Percentiles rank a stretch among this genome's conserved stretches.
These are phyloP conservation scores for Colletotrichum camelliae DNA, from an alignment of 2,329 filamentous ascomycete genomes.

Conservation along the genomic window DNA sequence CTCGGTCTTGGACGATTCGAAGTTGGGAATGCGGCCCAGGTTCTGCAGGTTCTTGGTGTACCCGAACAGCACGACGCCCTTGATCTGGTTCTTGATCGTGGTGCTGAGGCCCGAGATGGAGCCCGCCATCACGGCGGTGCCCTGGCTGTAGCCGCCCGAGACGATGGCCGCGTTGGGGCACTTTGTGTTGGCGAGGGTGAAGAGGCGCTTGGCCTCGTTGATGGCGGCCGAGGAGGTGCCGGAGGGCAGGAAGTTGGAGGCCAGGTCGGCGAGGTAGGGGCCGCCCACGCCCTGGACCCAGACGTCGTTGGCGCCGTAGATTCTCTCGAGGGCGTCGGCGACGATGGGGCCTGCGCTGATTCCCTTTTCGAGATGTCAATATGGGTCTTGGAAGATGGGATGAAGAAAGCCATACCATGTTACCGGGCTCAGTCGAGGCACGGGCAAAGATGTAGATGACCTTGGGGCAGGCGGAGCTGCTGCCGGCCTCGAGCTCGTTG, in stretches of 20 bases:
- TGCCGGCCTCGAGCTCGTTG: slow-evolving; percentile 34
- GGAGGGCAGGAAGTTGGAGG: slow-evolving; percentile 39
- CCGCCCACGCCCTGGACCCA: slow-evolving; percentile 51
- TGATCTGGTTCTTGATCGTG: slow-evolving; percentile 37
- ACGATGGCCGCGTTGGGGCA: slow-evolving; percentile 49
- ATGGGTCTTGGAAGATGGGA: background rate
- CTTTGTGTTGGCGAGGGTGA: slow-evolving; percentile 43
- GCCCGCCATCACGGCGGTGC: slow-evolving; percentile 47
- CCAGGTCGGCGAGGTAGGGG: slow-evolving; percentile 40
- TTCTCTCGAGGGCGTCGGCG: slow-evolving; percentile 30
- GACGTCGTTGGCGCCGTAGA: slow-evolving; percentile 30
- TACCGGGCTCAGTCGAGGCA: slow-evolving; percentile 42
- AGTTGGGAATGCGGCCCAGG: slow-evolving; percentile 41
- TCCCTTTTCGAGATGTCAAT: slow-evolving; percentile 23
- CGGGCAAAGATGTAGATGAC: slow-evolving; percentile 46
- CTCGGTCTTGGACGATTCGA: slow-evolving; percentile 34
- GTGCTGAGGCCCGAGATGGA: slow-evolving; percentile 38
- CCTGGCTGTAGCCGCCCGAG: slow-evolving; percentile 47
- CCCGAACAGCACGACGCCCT: slow-evolving; percentile 41
- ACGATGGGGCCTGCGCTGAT: slow-evolving; percentile 32
- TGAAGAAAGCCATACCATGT: slow-evolving; percentile 34
- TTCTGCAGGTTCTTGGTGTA: slow-evolving; percentile 51
- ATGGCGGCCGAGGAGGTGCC: slow-evolving; percentile 44
- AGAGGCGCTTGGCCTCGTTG: slow-evolving; percentile 42
- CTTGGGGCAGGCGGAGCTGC: slow-evolving; percentile 34